These are phyloP conservation scores for Kwoniella heveanensis DNA, from an alignment of 768 basidiomycete species.

Conservation along the genomic window DNA sequence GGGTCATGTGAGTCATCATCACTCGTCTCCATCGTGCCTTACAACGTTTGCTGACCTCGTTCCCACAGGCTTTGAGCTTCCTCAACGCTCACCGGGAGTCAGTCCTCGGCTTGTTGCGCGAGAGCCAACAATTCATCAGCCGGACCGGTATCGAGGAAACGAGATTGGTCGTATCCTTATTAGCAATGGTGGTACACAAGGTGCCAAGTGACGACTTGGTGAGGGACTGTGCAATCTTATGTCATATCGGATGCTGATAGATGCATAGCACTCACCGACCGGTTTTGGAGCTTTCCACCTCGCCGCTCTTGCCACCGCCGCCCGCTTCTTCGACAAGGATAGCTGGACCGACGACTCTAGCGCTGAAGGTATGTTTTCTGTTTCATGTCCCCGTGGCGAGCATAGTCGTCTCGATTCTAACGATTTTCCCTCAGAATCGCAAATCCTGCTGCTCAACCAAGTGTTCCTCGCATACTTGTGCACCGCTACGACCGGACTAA, in stretches of 20 bases:
- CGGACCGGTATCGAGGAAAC: slow-evolving; percentile 74
- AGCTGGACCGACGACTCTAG: slow-evolving; percentile 64
- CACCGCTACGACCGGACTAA: slow-evolving; percentile 38
- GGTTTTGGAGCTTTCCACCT: slow-evolving; percentile 85
- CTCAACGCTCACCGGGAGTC: slow-evolving; percentile 80
- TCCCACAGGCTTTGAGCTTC: slow-evolving; percentile 73
- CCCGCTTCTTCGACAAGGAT: slow-evolving; percentile 67
- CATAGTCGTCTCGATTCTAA: slow-evolving; percentile 6
- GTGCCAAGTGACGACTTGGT: slow-evolving; percentile 80
- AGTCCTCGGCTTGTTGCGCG: slow-evolving; percentile 77
- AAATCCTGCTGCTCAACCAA: slow-evolving; percentile 37
- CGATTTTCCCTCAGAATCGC: slow-evolving; percentile 8
- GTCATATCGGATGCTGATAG: no score
- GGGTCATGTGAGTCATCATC: slow-evolving; percentile 35
- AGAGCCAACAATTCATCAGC: slow-evolving; percentile 66
- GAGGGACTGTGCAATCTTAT: no score
- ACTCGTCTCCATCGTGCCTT: not conserved
- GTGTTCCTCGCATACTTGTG: slow-evolving; percentile 43
- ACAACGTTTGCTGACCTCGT: no score
- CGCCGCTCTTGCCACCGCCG: slow-evolving; percentile 73
- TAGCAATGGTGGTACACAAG: slow-evolving; percentile 68
- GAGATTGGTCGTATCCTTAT: slow-evolving; percentile 73
- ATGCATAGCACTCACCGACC: slow-evolving; percentile 57
- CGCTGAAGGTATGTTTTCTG: slow-evolving; percentile 61
- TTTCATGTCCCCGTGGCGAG: slow-evolving; percentile 57